A percentile compares a stretch with the other conserved stretches of the same genome.
These are phyloP conservation scores for Adansonia digitata DNA, from an alignment of 345 rosid species.

Conservation along the genomic window DNA sequence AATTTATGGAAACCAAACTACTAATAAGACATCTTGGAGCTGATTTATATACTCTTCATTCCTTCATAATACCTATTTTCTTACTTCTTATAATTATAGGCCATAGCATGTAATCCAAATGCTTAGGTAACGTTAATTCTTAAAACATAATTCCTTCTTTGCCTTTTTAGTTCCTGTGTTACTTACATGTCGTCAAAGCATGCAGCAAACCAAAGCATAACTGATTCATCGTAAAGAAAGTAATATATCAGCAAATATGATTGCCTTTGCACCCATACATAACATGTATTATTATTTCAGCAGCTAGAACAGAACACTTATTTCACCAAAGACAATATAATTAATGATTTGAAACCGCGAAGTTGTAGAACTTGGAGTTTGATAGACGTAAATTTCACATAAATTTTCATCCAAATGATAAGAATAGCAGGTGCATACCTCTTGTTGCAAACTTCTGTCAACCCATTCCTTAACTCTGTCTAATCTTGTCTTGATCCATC, in stretches of 20 bases:
- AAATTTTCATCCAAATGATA: background rate
- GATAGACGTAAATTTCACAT: background rate
- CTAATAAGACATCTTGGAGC: background rate
- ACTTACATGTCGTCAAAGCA: background rate
- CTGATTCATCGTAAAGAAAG: background rate
- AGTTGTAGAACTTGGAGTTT: background rate
- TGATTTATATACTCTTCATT: background rate
- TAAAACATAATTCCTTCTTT: background rate
- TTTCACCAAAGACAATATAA: background rate
- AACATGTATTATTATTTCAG: background rate
- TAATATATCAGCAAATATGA: background rate
- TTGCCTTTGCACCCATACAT: background rate
- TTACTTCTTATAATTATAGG: background rate
- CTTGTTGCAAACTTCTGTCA: constrained; percentile 86
- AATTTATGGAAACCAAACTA: background rate
- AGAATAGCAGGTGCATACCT: constrained; percentile 39
- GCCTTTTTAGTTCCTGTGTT: background rate
- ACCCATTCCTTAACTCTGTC: constrained; percentile 90
- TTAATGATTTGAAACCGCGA: background rate
- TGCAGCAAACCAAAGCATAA: background rate
- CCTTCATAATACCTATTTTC: background rate
- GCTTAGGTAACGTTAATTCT: background rate
- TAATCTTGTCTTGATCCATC: constrained; percentile 71
- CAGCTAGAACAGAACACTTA: background rate
- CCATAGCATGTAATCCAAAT: background rate